phyloP scores from a whole-genome alignment of 2,329 filamentous ascomycete genomes.

The Fonsecaea multimorphosa region DNA sequence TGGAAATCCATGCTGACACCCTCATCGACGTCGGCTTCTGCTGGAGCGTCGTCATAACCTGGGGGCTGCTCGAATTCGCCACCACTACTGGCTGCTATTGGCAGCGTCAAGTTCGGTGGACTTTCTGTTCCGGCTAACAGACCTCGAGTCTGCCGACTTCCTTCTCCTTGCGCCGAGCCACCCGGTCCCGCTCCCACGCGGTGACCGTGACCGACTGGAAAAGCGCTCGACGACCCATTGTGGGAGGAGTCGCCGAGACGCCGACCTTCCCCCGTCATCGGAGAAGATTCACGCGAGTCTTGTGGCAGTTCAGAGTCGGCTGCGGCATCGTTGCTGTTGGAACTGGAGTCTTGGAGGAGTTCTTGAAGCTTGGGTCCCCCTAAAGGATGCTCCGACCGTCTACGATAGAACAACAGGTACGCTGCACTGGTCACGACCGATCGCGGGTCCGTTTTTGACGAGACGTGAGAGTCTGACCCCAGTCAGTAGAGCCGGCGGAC shows the following conservation, averaged over 20 bases:
- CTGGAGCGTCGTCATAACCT: conserved; percentile 38
- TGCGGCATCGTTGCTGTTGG: conserved; percentile 55
- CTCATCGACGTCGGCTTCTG: conserved; percentile 29
- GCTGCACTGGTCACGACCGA: conserved; percentile 76
- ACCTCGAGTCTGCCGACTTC: conserved; percentile 45
- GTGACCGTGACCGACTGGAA: conserved; percentile 74
- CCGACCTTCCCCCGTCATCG: conserved; percentile 77
- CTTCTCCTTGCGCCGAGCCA: conserved; percentile 59
- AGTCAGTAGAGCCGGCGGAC: conserved; percentile 3
- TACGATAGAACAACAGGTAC: conserved; percentile 94
- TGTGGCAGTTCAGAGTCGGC: conserved; percentile 55
- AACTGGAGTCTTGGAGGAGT: conserved; percentile 65
- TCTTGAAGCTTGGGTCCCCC: conserved; percentile 77
- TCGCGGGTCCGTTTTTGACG: conserved; percentile 63
- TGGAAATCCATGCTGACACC: conserved; percentile 14
- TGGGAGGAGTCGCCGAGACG: conserved; percentile 87
- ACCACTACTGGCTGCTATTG: conserved; percentile 17
- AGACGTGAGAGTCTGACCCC: conserved; percentile 74
- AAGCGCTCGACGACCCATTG: conserved; percentile 91
- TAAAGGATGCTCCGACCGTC: conserved; percentile 71
- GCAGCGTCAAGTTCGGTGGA: conserved; percentile 30
- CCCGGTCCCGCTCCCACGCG: conserved; percentile 66
- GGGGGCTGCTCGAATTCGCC: conserved; percentile 42
- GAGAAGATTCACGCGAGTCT: conserved; percentile 54
- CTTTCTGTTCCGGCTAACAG: conserved; percentile 40